phyloP scores from a whole-genome alignment of 163 green algal species.

The Botryococcus braunii region DNA sequence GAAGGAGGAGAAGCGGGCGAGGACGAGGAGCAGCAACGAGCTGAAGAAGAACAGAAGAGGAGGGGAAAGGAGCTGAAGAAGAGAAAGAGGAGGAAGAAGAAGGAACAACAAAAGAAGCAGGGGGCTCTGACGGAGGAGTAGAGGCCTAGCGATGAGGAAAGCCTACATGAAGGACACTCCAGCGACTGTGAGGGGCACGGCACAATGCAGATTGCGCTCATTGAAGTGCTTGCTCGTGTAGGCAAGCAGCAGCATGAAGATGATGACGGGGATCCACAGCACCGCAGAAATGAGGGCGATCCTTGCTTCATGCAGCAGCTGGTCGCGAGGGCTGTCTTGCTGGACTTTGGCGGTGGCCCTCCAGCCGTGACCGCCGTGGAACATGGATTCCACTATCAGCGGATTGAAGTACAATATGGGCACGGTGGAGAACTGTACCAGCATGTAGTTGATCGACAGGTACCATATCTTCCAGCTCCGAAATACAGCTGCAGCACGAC shows the following conservation, averaged over 20 bases:
- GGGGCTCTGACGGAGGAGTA: no score
- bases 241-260: slow-evolving; percentile 2
- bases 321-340: background rate
- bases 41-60: no score
- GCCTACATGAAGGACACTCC: slow-evolving; percentile 8
- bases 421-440: slow-evolving; percentile 4
- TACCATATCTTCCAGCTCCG: slow-evolving; percentile 7
- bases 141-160: background rate
- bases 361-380: background rate
- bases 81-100: no score
- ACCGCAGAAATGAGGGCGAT: slow-evolving; percentile 3
- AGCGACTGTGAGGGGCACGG: background rate
- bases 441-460: background rate
- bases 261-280: slow-evolving; percentile 1
- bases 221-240: slow-evolving; percentile 2
- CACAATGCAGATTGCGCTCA: slow-evolving; percentile 4
- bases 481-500: no score
- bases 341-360: background rate
- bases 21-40: no score
- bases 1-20: no score
- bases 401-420: slow-evolving; percentile 10
- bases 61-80: no score
- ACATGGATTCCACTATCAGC: slow-evolving; percentile 1
- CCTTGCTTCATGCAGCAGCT: slow-evolving; percentile 2
- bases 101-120: no score